Evolutionary conservation across 768 basidiomycete genomes (phyloP).

Genomic region (Gyrodon lividus): DNA sequence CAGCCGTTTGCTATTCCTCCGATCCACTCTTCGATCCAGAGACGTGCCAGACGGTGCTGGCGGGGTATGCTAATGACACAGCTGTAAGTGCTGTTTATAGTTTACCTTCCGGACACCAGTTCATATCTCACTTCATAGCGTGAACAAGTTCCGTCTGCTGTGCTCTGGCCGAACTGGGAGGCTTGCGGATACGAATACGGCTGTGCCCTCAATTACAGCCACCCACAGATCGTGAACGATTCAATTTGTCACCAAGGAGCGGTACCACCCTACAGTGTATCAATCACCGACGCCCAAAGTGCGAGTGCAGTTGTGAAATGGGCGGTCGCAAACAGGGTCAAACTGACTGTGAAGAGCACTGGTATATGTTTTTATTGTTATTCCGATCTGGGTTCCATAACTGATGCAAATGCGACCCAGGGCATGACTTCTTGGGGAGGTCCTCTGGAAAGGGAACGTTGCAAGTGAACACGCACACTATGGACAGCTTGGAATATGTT

Average conservation of each 20-base stretch:
- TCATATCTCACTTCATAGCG: conserved; percentile 4
- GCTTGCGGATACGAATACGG: conserved; percentile 13
- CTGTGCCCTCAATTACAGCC: conserved; percentile 17
- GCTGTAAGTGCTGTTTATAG: background rate
- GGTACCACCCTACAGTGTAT: conserved; percentile 16
- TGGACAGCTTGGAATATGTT: conserved; percentile 7
- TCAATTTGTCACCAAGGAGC: conserved; percentile 12
- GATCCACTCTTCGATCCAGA: conserved; percentile 4
- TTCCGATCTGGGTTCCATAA: background rate
- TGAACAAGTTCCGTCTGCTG: conserved; percentile 11
- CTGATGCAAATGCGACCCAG: background rate
- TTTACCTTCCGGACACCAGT: background rate
- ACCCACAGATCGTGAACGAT: conserved; percentile 15
- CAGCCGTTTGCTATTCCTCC: conserved; percentile 6
- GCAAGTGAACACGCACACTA: conserved; percentile 17
- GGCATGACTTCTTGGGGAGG: conserved; percentile 18
- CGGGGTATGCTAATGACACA: conserved; percentile 5
- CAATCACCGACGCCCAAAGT: conserved; percentile 14
- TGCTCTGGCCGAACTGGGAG: conserved; percentile 24
- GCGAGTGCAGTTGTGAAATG: conserved; percentile 17
- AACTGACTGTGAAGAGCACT: conserved; percentile 21
- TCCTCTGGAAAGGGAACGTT: conserved; percentile 16
- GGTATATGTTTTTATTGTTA: conserved; percentile 5
- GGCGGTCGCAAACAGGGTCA: conserved; percentile 14
- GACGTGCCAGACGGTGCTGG: conserved; percentile 4